Evolutionary conservation across 306 rosid species (phyloP), one percentile per base, ranked within the genome.

Genomic region (Castanea crenata): DNA sequence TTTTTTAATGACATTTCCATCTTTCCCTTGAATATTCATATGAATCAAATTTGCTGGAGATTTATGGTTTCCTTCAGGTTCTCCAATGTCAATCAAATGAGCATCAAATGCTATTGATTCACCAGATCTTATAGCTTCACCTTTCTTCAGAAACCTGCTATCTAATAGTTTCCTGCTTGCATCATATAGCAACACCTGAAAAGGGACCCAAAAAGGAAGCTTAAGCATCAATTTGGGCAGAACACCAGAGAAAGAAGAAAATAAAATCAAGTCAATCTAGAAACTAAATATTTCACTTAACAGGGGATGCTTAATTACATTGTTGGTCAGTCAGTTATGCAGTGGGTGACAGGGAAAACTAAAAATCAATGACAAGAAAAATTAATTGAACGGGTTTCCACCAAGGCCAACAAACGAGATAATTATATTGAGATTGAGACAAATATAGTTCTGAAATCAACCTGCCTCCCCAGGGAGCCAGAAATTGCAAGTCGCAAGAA

Each of bases 31-130:
- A 71, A 73, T 77, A 44, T 77, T 86, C 69, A 71, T 58, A 80
- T 87, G 78, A 44, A 75, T 86, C 69, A 71, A 69, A 80, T 87
- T 80, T 69, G 38, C 67, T 38, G 29, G 69, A 78, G 83, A 77
- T 73, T 85, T 83, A 73, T 78, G 74, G 63, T 79, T 87, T 69
- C 83, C 87, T 75, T 83, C 87, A 58, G 83, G 87, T 74, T 89
- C 94, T 81, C 92, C 92, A 21, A 88, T 85, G 44, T 91, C 89
- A 76, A 89, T 88, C 79, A 91, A 83, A 91, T 93, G 92, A 59
- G 89, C 84, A 85, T 70, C 87, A 75, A 93, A 91, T 64, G 80
- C 25, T 55, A 89, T 72, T 56, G 89, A 82, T 78, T 83, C 86
- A 74, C 94, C 89, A 46, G 86, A 55, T 80, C 77, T 76, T 86